A percentile compares a stretch with the other conserved stretches of the same genome.
phyloP scores from a whole-genome alignment of 2,329 filamentous ascomycete species.

The Fusarium multiceps region DNA sequence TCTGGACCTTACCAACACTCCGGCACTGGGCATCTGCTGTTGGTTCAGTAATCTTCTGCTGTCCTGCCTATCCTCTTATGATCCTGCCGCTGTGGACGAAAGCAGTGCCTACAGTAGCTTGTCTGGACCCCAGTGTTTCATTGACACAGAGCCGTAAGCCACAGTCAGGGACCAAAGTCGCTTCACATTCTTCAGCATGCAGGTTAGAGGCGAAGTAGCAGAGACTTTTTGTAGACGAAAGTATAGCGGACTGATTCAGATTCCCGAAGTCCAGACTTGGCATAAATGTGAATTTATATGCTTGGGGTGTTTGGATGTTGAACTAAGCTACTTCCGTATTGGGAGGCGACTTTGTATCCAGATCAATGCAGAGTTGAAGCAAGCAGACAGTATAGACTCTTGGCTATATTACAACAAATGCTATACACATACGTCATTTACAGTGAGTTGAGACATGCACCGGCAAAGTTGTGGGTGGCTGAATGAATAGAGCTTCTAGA shows the following conservation, averaged over 20 bases:
- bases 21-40: conserved; percentile 16
- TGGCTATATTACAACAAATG: not conserved
- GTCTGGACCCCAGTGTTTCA: conserved; percentile 6
- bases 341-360: not conserved
- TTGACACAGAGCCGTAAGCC: not conserved
- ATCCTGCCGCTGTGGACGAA: conserved; percentile 3
- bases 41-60: conserved; percentile 14
- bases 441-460: not conserved
- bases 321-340: not conserved
- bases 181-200: conserved; percentile 3
- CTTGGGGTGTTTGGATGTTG: not conserved
- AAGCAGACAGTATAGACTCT: not conserved
- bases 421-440: conserved; percentile 1
- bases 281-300: not conserved
- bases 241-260: not conserved
- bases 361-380: not conserved
- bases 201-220: conserved; percentile 4
- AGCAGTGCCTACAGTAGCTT: conserved; percentile 28
- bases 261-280: not conserved
- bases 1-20: conserved; percentile 1
- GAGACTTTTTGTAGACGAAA: not conserved
- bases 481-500: not conserved
- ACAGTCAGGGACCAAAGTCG: not conserved
- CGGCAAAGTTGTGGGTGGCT: not conserved
- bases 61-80: not conserved